Evolutionary conservation across 768 basidiomycete genomes (phyloP), one percentile per base, ranked within the genome.

Genomic region (Multifurca ochricompacta): DNA sequence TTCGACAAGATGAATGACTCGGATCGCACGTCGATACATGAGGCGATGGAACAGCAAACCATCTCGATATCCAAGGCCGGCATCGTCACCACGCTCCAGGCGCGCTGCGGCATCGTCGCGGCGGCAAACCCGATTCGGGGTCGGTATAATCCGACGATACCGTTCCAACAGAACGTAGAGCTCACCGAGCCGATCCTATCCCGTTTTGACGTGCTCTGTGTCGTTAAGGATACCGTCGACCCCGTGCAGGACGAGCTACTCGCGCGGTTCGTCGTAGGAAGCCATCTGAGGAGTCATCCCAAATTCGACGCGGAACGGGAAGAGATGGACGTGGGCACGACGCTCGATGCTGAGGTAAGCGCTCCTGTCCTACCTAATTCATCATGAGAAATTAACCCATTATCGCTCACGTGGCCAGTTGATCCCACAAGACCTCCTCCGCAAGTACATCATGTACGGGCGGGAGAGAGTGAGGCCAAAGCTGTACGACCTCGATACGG

Each of bases 1-100:
- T 98, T 99, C 68, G 96, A 99, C 75, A 99, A 99, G 76, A 99
- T 99, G 96, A 98, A 98, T 70, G 96, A 98, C 64, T 80, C 91
- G 14, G 95, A 99, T 68, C 78, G 95, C 63, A 98, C 94, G 14
- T 96, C 93, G 4, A 98, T 99, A 64, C 96, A 98, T 74, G 96
- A 99, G 69, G 96, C 96, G 1, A 99, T 99, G 96, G 96, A 99
- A 67, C 96, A 99, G 71, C 96, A 98, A 68, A 88, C 91, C 11
- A 99, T 99, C 61, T 98, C 96, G 4, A 98, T 99, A 64, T 92
- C 95, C 21, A 99, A 99, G 67, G 96, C 96, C 14, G 96, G 96
- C 39, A 99, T 99, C 59, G 89, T 98, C 51, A 98, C 96, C n/a
- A 89, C 90, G 14, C 79, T 99, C 7, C 94, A 97, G 71, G 96